Evolutionary conservation across 2,329 filamentous ascomycete genomes (phyloP).

Genomic region (Cercospora sesami): DNA sequence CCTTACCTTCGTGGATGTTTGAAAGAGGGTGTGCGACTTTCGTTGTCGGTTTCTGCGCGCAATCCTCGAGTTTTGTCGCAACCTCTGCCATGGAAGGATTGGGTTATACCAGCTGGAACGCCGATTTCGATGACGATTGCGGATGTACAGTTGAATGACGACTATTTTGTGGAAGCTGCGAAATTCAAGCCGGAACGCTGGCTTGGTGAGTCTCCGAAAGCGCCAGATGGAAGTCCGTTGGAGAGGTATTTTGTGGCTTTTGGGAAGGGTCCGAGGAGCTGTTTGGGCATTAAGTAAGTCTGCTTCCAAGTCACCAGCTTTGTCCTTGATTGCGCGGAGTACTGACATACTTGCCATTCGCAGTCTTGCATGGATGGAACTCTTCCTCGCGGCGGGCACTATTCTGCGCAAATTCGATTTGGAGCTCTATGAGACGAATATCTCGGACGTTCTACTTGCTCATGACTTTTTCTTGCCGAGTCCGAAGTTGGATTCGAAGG

Average conservation of each 20-base stretch:
- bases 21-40: slow-evolving; percentile 27
- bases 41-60: slow-evolving; percentile 24
- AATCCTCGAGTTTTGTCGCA: slow-evolving; percentile 26
- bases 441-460: slow-evolving; percentile 22
- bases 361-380: slow-evolving; percentile 31
- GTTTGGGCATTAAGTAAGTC: slow-evolving; percentile 35
- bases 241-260: slow-evolving; percentile 43
- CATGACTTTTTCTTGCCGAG: slow-evolving; percentile 29
- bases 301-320: background rate
- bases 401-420: slow-evolving; percentile 27
- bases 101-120: slow-evolving; percentile 31
- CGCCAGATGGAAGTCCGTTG: slow-evolving; percentile 21
- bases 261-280: slow-evolving; percentile 38
- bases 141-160: slow-evolving; percentile 38
- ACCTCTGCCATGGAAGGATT: slow-evolving; percentile 22
- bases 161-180: slow-evolving; percentile 37
- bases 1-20: slow-evolving; percentile 29
- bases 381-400: slow-evolving; percentile 27
- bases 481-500: slow-evolving; percentile 29
- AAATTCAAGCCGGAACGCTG: slow-evolving; percentile 41
- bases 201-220: slow-evolving; percentile 32
- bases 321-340: slow-evolving; percentile 4
- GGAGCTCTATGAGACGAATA: slow-evolving; percentile 27
- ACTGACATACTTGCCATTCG: slow-evolving; percentile 4
- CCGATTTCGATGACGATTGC: slow-evolving; percentile 36